Percentiles rank a stretch among this genome's conserved stretches.
Evolutionary conservation across 306 rosid species (phyloP).

Genomic region (Acacia melanoxylon): DNA sequence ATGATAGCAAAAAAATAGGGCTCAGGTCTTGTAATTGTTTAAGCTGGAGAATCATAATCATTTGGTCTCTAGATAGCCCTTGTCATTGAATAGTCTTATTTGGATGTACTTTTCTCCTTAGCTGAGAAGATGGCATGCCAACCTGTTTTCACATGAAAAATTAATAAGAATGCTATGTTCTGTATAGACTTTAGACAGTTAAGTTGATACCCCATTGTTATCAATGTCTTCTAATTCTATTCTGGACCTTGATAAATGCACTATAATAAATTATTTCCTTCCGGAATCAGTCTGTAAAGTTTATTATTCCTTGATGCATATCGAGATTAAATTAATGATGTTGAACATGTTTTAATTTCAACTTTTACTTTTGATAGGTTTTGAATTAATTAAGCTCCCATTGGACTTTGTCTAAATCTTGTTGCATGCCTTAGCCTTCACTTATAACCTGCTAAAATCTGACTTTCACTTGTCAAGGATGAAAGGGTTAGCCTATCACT

Average conservation of each 20-base stretch:
- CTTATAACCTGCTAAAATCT: neutral
- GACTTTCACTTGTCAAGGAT: neutral
- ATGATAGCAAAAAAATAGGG: neutral
- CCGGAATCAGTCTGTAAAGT: neutral
- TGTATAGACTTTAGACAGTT: neutral
- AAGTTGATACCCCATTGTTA: conserved; percentile 18
- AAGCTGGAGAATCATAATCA: conserved; percentile 13
- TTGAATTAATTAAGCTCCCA: neutral
- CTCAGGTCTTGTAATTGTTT: neutral
- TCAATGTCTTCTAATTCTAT: conserved; percentile 14
- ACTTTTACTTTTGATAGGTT: neutral
- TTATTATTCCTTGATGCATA: neutral
- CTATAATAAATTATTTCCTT: conserved; percentile 1
- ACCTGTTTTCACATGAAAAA: neutral
- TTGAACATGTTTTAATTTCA: neutral
- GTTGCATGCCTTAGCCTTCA: conserved; percentile 5
- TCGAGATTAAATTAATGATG: neutral
- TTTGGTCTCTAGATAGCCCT: conserved; percentile 16
- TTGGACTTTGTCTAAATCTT: conserved; percentile 7
- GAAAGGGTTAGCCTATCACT: neutral
- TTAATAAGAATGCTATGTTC: neutral
- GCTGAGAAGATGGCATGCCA: conserved; percentile 4
- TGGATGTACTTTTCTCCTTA: conserved; percentile 21
- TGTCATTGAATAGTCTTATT: neutral
- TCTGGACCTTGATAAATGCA: neutral